Evolutionary conservation across 176 grass and related monocot genomes (phyloP), one percentile per base, ranked within the genome.

Genomic region (Dendrocalamus sinicus): DNA sequence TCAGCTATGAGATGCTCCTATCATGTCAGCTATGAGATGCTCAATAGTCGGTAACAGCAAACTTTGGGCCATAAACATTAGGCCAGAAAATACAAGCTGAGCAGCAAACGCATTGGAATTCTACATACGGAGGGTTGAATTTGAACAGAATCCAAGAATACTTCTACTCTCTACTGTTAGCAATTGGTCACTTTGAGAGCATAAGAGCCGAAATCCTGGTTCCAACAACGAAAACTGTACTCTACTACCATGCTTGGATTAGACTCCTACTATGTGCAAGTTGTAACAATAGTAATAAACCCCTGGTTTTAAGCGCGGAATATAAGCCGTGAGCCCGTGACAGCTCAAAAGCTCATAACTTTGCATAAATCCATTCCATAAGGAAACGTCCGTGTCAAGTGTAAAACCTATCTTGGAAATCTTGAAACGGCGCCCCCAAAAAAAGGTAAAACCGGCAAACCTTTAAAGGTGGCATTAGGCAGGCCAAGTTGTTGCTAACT

Each of bases 321-420:
- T 86, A 83, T 68, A 60, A 58, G 50, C 40, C 16, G 53, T 70
- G 70, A 23, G 32, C 16, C 43, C 22, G 50, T 52, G 70, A 80
- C 61, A 84, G 61, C 44, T 67, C 50, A 79, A 67, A 84, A 80
- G 62, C 15, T 59, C 16, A 52, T 69, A 62, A 75, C 67, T 60
- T 32, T 53, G 89, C 60, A 87, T 83, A 74, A 87, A 73, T 54
- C 75, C 43, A 16, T 61, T 84, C 22, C 68, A 32, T 22, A 15
- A 58, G 20, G 24, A 78, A 86, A 86, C 46, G 79, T 73, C n/a
- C 37, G 7, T 37, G 45, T 47, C 35, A 90, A 89, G 88, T 46
- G 61, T 87, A 41, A 74, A 80, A 43, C 52, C 66, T 61, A 77
- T 64, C 46, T 71, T 26, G 40, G 46, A 57, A 80, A 47, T 66